Evolutionary conservation across 129 eudicot species (phyloP).

Genomic region (Apium graveolens): DNA sequence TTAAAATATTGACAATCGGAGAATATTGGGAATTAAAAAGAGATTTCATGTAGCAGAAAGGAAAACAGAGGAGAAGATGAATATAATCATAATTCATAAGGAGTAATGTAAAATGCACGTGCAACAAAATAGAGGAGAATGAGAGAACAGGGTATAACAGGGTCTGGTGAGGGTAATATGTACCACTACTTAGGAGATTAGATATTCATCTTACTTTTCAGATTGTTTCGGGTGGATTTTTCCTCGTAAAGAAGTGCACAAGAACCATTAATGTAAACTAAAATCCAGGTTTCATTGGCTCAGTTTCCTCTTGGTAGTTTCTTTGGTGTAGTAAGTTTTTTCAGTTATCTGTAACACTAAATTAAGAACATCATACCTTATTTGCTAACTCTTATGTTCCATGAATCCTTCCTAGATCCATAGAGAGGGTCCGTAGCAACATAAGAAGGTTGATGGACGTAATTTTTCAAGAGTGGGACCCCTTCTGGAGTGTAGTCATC

Average conservation of each 20-base stretch:
- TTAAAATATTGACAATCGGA: too few species aligned
- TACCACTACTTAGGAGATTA: neutral
- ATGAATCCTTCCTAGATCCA: conserved; percentile 46
- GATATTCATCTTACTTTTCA: neutral
- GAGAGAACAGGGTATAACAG: neutral
- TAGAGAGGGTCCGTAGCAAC: conserved; percentile 49
- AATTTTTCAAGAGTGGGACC: conserved; percentile 69
- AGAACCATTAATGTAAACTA: neutral
- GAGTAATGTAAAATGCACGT: neutral
- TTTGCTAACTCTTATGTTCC: conserved; percentile 30
- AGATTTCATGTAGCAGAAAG: neutral
- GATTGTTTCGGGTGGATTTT: neutral
- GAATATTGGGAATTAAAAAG: neutral
- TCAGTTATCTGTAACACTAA: neutral
- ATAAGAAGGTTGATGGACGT: conserved; percentile 56
- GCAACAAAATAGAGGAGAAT: neutral
- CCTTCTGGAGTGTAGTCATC: conserved; percentile 67
- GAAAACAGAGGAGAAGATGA: neutral
- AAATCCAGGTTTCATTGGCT: neutral
- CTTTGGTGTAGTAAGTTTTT: neutral
- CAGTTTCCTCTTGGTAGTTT: neutral
- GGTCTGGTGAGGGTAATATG: neutral
- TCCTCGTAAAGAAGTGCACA: neutral
- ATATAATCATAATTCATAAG: too few species aligned
- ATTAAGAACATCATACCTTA: conserved; percentile 27